Percentiles rank a stretch among this genome's conserved stretches.
phyloP scores from a whole-genome alignment of 805 yeast species.

The Candida ulmi region DNA sequence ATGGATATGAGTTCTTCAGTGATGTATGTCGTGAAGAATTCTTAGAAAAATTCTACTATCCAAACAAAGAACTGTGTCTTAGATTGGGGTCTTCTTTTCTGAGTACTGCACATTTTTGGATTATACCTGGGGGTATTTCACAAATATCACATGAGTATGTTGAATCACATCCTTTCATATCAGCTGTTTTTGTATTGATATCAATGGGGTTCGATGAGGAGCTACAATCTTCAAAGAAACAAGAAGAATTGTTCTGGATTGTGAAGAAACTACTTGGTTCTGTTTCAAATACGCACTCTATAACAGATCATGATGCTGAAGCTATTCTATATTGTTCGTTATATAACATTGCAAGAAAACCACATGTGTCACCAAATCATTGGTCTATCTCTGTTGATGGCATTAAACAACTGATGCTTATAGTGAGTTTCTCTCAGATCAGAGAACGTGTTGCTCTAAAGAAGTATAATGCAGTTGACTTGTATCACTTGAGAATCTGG shows the following conservation, averaged over 20 bases:
- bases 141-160: constrained; percentile 42
- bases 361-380: constrained; percentile 38
- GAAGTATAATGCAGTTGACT: constrained; percentile 31
- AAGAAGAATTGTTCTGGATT: constrained; percentile 39
- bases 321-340: constrained; percentile 50
- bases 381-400: constrained; percentile 51
- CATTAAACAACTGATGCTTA: constrained; percentile 40
- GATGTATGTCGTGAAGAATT: constrained; percentile 37
- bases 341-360: constrained; percentile 50
- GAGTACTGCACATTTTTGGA: constrained; percentile 53
- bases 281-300: constrained; percentile 43
- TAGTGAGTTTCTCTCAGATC: constrained; percentile 40
- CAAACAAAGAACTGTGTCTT: constrained; percentile 38
- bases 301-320: constrained; percentile 56
- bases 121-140: constrained; percentile 55
- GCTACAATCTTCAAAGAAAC: constrained; percentile 42
- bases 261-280: constrained; percentile 45
- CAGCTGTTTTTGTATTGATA: constrained; percentile 46
- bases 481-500: constrained; percentile 50
- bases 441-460: constrained; percentile 28
- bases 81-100: constrained; percentile 42
- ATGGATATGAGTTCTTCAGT: constrained; percentile 25
- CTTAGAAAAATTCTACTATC: constrained; percentile 34
- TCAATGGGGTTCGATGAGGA: constrained; percentile 55
- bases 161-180: constrained; percentile 44